Conservation (phyloP, 306 rosid genomes). For the Betula pendula region DNA sequence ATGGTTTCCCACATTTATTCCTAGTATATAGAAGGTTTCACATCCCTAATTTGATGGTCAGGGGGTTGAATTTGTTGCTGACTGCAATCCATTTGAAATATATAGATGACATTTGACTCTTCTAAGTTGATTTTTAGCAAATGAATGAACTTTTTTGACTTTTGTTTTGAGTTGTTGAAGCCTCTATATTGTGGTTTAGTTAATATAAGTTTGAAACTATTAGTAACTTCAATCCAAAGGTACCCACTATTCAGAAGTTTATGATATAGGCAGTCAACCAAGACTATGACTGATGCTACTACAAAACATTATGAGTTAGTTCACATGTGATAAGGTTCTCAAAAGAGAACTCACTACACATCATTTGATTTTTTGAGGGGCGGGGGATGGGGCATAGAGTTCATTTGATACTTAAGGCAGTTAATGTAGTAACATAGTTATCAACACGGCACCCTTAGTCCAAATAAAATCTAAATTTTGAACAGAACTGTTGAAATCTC, state of each 20-base stretch:
- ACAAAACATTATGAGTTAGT: neutral
- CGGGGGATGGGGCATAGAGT: neutral
- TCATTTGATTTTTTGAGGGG: neutral
- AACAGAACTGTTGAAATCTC: neutral
- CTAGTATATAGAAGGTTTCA: neutral
- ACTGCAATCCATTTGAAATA: neutral
- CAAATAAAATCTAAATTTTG: neutral
- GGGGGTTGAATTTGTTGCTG: neutral
- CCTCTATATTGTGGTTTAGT: neutral
- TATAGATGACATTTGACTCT: neutral
- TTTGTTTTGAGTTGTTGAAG: neutral
- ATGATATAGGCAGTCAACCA: neutral
- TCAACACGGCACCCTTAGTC: neutral
- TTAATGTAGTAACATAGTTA: neutral
- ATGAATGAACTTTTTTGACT: neutral
- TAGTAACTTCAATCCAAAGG: neutral
- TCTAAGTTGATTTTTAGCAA: neutral
- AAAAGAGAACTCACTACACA: neutral
- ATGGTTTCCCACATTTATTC: neutral
- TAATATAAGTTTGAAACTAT: neutral
- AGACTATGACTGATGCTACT: neutral
- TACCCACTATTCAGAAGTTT: neutral
- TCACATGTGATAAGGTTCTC: neutral
- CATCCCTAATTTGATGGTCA: neutral
- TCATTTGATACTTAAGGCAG: neutral